Base-by-base conservation (phyloP, 108 stramenopile species). In the Bacterosira constricta region DNA sequence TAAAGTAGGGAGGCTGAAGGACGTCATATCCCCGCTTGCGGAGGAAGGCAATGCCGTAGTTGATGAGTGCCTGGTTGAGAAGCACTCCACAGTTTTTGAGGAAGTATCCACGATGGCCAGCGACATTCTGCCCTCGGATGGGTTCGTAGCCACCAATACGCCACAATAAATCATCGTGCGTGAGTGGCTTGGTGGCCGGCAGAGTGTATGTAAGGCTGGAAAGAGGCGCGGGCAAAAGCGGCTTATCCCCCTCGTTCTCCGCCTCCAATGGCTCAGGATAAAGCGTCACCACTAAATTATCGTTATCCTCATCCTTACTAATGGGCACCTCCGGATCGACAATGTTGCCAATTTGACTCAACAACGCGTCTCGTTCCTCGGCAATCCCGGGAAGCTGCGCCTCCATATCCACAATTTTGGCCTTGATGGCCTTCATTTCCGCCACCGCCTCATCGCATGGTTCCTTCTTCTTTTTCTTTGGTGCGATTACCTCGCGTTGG, bases 121-220 rank as follows among this genome's bases (percentile, higher is more conserved):
- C 98, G 25, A 98, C 98, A 7, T 85, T 70, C 62, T 85, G 84
- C 36, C 99, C 99, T 38, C 97, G 83, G 25, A 80, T 80, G 31
- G 99, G 98, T 85, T 99, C 99, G 79, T 98, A 99, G 0, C 99
- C 99, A 9, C 92, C 98, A 75, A 99, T 97, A 25, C 96, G 87
- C 91, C 94, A 96, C 31, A 96, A 77, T 15, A 99, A 80, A 61
- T 99, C 97, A 85, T 99, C 98, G 85, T 99, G 98, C 42, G 94
- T 95, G 60, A 96, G 68, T 21, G 86, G 89, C 63, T 94, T 94
- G 57, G 83, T 85, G n/a, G 51, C 80, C 8, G 95, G 91, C n/a
- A 91, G 74, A 26, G 88, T 85, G 77, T 92, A 95, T 34, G 77
- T 21, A 21, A 95, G 52, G 34, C 59, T 55, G 20, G 90, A 90